Evolutionary conservation across 305 asterid genomes (phyloP), one percentile per base, ranked within the genome.

Genomic region (Striga hermonthica): DNA sequence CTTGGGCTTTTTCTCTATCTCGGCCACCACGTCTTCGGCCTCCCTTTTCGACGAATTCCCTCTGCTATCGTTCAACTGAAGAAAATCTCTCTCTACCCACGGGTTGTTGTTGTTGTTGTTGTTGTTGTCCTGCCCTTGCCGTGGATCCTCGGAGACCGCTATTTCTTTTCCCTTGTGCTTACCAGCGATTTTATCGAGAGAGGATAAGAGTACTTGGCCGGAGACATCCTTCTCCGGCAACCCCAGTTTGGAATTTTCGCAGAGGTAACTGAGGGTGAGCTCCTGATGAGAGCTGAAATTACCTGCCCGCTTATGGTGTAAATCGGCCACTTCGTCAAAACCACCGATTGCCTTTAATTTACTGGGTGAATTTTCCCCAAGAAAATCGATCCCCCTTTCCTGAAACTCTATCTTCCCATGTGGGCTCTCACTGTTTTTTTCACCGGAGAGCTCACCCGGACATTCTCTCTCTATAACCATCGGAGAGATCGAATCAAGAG

Each of bases 41-140:
- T 78, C 89, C 75, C 90, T 86, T 62, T 84, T 89, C 15, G 80
- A 79, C 3, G 89, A 84, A 80, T 76, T 80, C 31, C 81, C 84
- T 45, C 79, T 77, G 47, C 62, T 75, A 36, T 80, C 93, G 66
- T 78, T 86, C 84, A 92, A 57, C 70, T 75, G 86, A 63, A 92
- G 91, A 66, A 92, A 89, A 80, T 90, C 98, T 69, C 98, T 87
- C 69, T 87, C 97, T 5, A 87, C 85, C 83, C 96, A 88, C 34
- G 81, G 49, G 55, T 62, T 66, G 55, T 57, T 57, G 14, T 6
- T 50, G 6, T 14, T 14, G 9, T 50, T 55, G 40, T 65, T 69
- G 52, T 79, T 66, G 53, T 69, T 77, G 40, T 63, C 86, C 37
- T 80, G 90, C 58, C 68, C 78, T 49, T 78, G 87, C 31, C 31